Base-by-base conservation (phyloP, 345 rosid genomes). In the Gossypium ekmanianum region DNA sequence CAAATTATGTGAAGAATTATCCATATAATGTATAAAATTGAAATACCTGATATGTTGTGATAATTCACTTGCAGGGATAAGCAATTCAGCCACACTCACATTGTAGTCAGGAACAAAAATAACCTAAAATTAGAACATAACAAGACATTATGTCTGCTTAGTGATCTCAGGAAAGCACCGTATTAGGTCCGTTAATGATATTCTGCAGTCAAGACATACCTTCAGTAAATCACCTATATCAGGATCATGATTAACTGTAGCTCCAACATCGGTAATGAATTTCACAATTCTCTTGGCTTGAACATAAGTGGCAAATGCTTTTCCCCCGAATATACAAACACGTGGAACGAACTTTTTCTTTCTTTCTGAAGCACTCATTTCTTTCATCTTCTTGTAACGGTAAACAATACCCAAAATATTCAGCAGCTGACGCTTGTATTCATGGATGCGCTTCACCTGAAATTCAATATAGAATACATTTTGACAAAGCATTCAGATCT, bases 41-140 rank as follows among this genome's bases (percentile, higher is more conserved):
- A 73, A 48, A 50, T 80, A 89, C 97, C 97, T 91, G 87, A 91
- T 91, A 74, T 89, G 97, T 70, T 91, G 88, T 56, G 97, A 91
- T 76, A 91, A 92, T 84, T 91, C 97, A 79, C 97, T 91, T 39
- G 97, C 91, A 77, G 93, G 97, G 76, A 91, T 91, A 57, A 91
- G 97, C 83, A 84, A 71, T 73, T 91, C 93, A 76, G 97, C 93
- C 59, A 91, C 97, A 74, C 93, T 91, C 76, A 91, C 97, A 68
- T 91, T 91, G 84, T 91, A 91, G 80, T 91, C 92, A 48, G 93
- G 93, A 77, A 91, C 87, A 82, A 91, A 88, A 59, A 91, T 61
- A 78, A 91, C 93, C 97, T 91, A 74, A 54, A 74, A 71, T 57
- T 43, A 50, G 66, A 75, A 39, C 72, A n/a, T 3, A 59, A 72